These are phyloP conservation scores for Fusarium buxicola DNA, from an alignment of 2,329 filamentous ascomycete genomes.

Conservation along the genomic window DNA sequence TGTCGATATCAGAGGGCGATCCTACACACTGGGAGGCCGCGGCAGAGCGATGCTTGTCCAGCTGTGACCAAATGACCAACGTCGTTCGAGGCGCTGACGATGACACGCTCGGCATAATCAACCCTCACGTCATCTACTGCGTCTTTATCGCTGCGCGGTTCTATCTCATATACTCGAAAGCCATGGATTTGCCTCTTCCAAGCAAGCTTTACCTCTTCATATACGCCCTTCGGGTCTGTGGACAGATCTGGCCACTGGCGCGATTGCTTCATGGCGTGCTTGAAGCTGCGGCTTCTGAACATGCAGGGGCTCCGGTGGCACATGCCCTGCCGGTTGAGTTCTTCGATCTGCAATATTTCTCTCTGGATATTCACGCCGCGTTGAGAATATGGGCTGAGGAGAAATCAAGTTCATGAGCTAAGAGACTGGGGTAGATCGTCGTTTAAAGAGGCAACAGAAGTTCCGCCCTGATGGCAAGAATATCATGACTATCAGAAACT, in stretches of 20 bases:
- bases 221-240: constrained; percentile 15
- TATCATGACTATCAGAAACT: no score
- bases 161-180: constrained; percentile 17
- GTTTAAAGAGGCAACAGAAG: neutral
- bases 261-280: constrained; percentile 12
- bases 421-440: neutral
- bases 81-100: neutral
- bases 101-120: constrained; percentile 4
- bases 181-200: neutral
- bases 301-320: neutral
- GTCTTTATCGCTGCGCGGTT: constrained; percentile 17
- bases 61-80: constrained; percentile 19
- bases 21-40: constrained; percentile 8
- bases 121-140: constrained; percentile 11
- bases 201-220: constrained; percentile 21
- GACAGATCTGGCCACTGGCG: constrained; percentile 12
- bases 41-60: constrained; percentile 11
- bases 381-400: constrained; percentile 9
- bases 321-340: constrained; percentile 3
- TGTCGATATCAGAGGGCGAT: neutral
- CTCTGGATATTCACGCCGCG: constrained; percentile 9
- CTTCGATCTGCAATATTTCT: constrained; percentile 20
- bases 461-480: no score
- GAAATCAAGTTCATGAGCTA: neutral
- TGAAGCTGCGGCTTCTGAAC: constrained; percentile 6